Conservation (phyloP, 768 basidiomycete species). For the Xanthoconium stramineum region DNA sequence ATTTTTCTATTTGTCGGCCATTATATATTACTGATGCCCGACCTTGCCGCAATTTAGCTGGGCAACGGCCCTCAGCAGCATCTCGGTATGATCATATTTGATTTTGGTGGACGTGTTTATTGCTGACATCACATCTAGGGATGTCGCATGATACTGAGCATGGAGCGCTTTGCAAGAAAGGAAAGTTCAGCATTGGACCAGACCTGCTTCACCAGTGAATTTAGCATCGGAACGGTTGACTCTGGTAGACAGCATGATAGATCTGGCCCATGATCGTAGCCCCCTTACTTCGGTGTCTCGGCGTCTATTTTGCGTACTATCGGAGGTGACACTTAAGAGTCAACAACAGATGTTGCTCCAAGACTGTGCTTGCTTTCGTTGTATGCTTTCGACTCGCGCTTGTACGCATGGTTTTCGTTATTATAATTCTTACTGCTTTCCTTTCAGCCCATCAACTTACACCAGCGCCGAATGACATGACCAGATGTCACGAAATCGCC, state of each 20-base stretch:
- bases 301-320: too few relatives aligned
- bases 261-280: background rate
- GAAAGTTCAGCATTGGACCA: background rate
- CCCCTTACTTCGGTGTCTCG: background rate
- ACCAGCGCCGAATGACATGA: too few relatives aligned
- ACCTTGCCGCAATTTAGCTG: conserved; percentile 8
- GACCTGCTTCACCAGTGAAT: conserved; percentile 4
- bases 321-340: too few relatives aligned
- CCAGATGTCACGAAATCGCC: too few relatives aligned
- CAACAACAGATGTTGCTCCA: too few relatives aligned
- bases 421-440: background rate
- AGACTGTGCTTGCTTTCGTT: too few relatives aligned
- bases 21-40: background rate
- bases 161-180: conserved; percentile 16
- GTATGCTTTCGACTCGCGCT: background rate
- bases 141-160: conserved; percentile 17
- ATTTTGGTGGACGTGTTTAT: background rate
- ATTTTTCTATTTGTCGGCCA: background rate
- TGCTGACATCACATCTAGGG: conserved; percentile 10
- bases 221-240: background rate
- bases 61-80: conserved; percentile 9
- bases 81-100: conserved; percentile 3
- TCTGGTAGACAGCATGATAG: background rate
- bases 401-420: background rate
- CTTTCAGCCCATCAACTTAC: too few relatives aligned